A percentile compares a stretch with the other conserved stretches of the same genome.
phyloP scores from a whole-genome alignment of 371 early-diverging fungal genomes.

The Syncephalis plumigaleata region DNA sequence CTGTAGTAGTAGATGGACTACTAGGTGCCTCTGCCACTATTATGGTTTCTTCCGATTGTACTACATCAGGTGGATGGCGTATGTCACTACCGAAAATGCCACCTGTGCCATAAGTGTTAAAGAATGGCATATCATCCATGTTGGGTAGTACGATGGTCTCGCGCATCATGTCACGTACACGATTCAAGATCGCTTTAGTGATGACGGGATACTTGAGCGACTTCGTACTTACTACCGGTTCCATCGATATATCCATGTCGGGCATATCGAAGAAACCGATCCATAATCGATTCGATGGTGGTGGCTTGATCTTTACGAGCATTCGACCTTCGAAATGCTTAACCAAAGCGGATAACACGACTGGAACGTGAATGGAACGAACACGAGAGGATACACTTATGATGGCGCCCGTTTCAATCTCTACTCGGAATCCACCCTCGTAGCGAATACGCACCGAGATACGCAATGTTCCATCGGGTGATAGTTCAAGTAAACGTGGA shows the following conservation, averaged over 20 bases:
- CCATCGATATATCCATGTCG: constrained; percentile 55
- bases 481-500: constrained; percentile 47
- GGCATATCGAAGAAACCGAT: constrained; percentile 73
- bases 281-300: constrained; percentile 82
- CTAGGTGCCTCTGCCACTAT: too few relatives aligned
- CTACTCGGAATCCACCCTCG: constrained; percentile 49
- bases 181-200: constrained; percentile 64
- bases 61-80: too few relatives aligned
- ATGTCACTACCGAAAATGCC: constrained; percentile 18
- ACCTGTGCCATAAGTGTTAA: constrained; percentile 39
- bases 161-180: constrained; percentile 64
- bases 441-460: constrained; percentile 63
- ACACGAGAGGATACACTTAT: constrained; percentile 23
- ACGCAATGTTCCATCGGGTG: constrained; percentile 48
- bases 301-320: constrained; percentile 59
- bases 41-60: too few relatives aligned
- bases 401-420: constrained; percentile 47
- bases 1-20: too few relatives aligned
- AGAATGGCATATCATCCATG: constrained; percentile 81
- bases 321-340: constrained; percentile 53
- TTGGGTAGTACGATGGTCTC: constrained; percentile 75
- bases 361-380: constrained; percentile 49
- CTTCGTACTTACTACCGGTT: constrained; percentile 75
- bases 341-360: constrained; percentile 59
- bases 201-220: constrained; percentile 60